A percentile compares a stretch with the other conserved stretches of the same genome.
Evolutionary conservation across 768 basidiomycete species (phyloP).

Genomic region (Fomitopsis pulvina): DNA sequence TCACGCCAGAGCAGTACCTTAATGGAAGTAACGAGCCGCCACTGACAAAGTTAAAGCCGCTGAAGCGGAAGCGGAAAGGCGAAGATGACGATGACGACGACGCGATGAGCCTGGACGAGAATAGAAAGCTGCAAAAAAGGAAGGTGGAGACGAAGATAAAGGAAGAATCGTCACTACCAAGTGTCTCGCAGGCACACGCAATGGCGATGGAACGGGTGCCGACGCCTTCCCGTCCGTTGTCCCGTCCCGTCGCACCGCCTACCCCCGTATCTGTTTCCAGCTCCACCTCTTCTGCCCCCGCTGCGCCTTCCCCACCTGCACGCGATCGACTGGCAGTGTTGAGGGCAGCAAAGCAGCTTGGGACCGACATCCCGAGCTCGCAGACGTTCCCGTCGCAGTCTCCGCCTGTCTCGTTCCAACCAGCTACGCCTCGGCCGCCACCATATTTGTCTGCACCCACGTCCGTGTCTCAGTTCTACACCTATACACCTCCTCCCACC

Average conservation of each 20-base stretch:
- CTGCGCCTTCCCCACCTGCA: neutral
- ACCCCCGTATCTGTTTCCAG: neutral
- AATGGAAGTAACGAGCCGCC: constrained; percentile 7
- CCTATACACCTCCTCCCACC: too few species aligned
- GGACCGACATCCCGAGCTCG: neutral
- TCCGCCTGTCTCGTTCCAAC: neutral
- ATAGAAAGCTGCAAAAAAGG: neutral
- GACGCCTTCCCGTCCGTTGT: neutral
- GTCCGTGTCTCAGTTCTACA: too few species aligned
- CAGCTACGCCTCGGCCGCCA: too few species aligned
- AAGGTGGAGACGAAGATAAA: neutral
- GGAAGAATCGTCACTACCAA: neutral
- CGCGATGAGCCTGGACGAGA: neutral
- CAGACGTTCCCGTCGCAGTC: neutral
- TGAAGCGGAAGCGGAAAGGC: constrained; percentile 10
- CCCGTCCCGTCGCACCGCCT: neutral
- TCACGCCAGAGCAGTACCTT: constrained; percentile 3
- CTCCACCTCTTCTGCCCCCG: neutral
- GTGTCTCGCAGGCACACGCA: constrained; percentile 1
- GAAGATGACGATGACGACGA: constrained; percentile 4
- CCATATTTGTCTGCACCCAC: too few species aligned
- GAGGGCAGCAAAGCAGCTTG: neutral
- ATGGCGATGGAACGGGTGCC: neutral
- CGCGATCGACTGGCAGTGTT: neutral
- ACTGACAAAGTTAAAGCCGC: neutral